A percentile compares a stretch with the other conserved stretches of the same genome.
Evolutionary conservation across 2,329 filamentous ascomycete species (phyloP).

Genomic region (Microcyclosporella mali): DNA sequence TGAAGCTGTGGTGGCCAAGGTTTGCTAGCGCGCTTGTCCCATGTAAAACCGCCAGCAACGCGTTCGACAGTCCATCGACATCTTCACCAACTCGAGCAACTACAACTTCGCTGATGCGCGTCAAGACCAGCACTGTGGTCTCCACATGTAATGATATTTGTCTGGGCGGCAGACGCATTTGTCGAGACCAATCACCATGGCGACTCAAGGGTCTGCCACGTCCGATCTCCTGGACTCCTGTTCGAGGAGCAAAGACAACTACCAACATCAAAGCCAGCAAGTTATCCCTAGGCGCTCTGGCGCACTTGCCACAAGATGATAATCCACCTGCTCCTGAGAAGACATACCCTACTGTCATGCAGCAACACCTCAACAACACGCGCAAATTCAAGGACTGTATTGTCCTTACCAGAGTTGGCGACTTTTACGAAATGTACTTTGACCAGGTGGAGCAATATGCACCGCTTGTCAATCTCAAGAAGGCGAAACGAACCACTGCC

Average conservation of each 20-base stretch:
- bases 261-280: constrained; percentile 37
- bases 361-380: constrained; percentile 86
- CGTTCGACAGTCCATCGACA: too few relatives aligned
- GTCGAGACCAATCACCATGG: too few relatives aligned
- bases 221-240: background rate
- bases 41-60: too few relatives aligned
- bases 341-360: constrained; percentile 76
- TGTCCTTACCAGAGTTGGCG: constrained; percentile 81
- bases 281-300: constrained; percentile 52
- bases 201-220: too few relatives aligned
- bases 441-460: constrained; percentile 88
- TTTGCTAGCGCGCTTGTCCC: too few relatives aligned
- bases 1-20: too few relatives aligned
- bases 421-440: constrained; percentile 98
- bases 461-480: constrained; percentile 79
- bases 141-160: too few relatives aligned
- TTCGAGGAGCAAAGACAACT: constrained; percentile 34
- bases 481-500: constrained; percentile 72
- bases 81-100: too few relatives aligned
- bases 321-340: constrained; percentile 43
- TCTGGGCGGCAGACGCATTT: too few relatives aligned
- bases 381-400: constrained; percentile 85
- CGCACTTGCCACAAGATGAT: constrained; percentile 37
- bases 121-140: too few relatives aligned
- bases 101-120: too few relatives aligned